Evolutionary conservation across 345 rosid genomes (phyloP).

Genomic region (Reutealis trisperma): DNA sequence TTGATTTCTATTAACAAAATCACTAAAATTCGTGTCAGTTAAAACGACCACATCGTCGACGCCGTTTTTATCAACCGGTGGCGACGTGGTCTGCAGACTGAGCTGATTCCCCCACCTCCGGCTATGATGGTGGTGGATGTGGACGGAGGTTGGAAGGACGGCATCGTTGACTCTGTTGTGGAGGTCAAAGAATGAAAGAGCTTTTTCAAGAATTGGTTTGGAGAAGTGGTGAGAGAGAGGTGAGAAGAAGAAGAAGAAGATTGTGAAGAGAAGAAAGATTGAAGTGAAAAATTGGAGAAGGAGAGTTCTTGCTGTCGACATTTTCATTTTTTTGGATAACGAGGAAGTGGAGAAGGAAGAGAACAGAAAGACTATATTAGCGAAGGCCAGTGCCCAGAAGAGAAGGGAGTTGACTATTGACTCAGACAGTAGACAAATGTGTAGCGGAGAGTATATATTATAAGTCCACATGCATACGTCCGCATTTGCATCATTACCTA

Average conservation of each 20-base stretch:
- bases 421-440: no score
- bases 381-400: no score
- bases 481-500: no score
- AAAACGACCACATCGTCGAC: slow-evolving; percentile 18
- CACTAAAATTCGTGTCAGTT: slow-evolving; percentile 20
- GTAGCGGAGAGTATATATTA: no score
- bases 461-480: no score
- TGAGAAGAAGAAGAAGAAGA: not conserved
- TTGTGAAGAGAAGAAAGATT: not conserved
- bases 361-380: not conserved
- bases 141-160: not conserved
- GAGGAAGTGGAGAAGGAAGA: not conserved
- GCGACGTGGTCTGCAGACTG: not conserved
- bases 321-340: slow-evolving; percentile 13
- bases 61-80: not conserved
- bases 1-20: slow-evolving; percentile 11
- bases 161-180: not conserved
- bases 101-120: not conserved
- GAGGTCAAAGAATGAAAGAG: not conserved
- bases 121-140: not conserved
- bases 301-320: slow-evolving; percentile 11
- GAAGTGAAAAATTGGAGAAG: slow-evolving; percentile 3
- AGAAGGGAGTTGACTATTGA: no score
- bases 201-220: not conserved
- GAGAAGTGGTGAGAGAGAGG: not conserved